A percentile compares a stretch with the other conserved stretches of the same genome.
These are phyloP conservation scores for Diaporthe ilicicola DNA, from an alignment of 2,329 filamentous ascomycete species.

Conservation along the genomic window DNA sequence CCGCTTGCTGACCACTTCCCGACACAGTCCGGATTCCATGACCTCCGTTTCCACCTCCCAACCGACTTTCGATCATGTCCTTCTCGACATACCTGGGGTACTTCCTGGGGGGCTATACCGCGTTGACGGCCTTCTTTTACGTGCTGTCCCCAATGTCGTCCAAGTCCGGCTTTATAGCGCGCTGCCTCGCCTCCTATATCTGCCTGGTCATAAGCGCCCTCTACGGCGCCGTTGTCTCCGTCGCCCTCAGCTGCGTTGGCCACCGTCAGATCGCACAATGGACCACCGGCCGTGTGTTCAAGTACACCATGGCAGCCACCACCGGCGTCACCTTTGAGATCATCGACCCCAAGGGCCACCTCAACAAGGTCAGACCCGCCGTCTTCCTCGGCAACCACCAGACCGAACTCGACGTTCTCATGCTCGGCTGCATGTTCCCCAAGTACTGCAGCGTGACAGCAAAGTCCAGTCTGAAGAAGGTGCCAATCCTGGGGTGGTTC, in stretches of 20 bases:
- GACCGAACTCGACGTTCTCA: conserved; percentile 91
- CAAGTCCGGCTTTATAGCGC: conserved; percentile 73
- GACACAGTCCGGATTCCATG: neutral
- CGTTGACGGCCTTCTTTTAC: conserved; percentile 66
- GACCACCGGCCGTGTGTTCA: conserved; percentile 81
- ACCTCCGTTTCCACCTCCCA: neutral
- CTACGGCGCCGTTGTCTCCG: conserved; percentile 80
- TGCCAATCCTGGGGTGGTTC: conserved; percentile 94
- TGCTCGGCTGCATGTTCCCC: conserved; percentile 90
- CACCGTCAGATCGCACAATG: conserved; percentile 84
- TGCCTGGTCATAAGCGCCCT: conserved; percentile 66
- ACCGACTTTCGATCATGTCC: conserved; percentile 44
- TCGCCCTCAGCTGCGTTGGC: conserved; percentile 75
- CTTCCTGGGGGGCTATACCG: conserved; percentile 60
- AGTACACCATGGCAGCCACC: conserved; percentile 76
- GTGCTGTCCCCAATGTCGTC: conserved; percentile 66
- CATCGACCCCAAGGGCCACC: conserved; percentile 70
- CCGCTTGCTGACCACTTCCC: conserved; percentile 14
- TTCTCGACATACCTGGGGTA: conserved; percentile 51
- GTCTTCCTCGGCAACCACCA: conserved; percentile 97
- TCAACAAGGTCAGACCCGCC: conserved; percentile 76
- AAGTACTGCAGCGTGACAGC: conserved; percentile 92
- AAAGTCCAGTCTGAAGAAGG: conserved; percentile 81
- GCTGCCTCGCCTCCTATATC: conserved; percentile 72
- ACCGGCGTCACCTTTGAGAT: conserved; percentile 84